phyloP scores from a whole-genome alignment of 1,284 basidiomycete genomes.

The Coniferiporia sulphurascens region DNA sequence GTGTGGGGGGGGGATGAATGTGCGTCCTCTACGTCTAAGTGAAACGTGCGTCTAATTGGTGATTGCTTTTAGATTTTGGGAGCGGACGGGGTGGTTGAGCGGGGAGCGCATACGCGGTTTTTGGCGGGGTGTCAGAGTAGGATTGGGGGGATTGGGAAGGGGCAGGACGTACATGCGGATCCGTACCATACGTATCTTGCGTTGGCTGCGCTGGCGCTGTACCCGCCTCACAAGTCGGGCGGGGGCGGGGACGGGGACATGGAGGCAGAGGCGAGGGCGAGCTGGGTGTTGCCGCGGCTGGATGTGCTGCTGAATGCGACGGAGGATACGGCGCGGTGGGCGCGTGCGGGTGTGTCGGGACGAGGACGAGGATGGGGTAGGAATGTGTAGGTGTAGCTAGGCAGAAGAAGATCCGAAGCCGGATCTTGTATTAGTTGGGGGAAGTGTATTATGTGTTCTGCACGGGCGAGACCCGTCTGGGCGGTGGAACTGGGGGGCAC shows the following conservation, averaged over 20 bases:
- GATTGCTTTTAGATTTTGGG: constrained; percentile 53
- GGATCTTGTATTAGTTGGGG: too few relatives aligned
- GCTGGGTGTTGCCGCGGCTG: constrained; percentile 55
- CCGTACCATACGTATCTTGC: constrained; percentile 91
- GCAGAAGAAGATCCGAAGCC: too few relatives aligned
- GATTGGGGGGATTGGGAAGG: constrained; percentile 82
- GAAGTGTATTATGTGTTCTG: too few relatives aligned
- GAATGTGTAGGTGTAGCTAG: background rate
- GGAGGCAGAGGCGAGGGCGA: constrained; percentile 20
- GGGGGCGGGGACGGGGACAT: constrained; percentile 26
- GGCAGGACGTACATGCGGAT: constrained; percentile 68
- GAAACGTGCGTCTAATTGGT: background rate
- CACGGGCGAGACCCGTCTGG: too few relatives aligned
- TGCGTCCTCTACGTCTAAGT: constrained; percentile 31
- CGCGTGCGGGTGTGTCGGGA: constrained; percentile 29
- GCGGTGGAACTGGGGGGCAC: too few relatives aligned
- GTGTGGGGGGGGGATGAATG: constrained; percentile 77
- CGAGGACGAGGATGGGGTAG: too few relatives aligned
- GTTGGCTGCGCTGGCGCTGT: constrained; percentile 73
- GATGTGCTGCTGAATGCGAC: constrained; percentile 71
- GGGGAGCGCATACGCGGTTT: constrained; percentile 52
- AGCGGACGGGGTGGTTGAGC: constrained; percentile 44
- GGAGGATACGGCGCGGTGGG: constrained; percentile 59
- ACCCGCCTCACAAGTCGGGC: constrained; percentile 46
- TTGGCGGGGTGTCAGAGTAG: constrained; percentile 75